phyloP scores from a whole-genome alignment of 2,329 filamentous ascomycete species.

The Chaetomium globosum region DNA sequence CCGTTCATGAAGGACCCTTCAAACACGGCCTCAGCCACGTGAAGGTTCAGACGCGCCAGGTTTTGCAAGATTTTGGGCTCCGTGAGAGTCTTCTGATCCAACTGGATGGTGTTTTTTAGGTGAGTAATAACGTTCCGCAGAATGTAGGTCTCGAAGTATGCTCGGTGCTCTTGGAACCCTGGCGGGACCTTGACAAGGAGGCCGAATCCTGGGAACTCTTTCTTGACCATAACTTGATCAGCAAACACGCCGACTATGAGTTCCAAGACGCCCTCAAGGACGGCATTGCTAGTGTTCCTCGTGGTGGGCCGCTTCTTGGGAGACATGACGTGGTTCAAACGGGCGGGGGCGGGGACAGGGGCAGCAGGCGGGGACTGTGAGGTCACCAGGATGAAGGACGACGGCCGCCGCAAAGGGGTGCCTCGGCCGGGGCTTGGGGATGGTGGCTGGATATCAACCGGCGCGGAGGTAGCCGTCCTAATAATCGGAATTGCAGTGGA shows the following conservation, averaged over 20 bases:
- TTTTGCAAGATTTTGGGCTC: conserved; percentile 88
- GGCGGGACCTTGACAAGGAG: conserved; percentile 87
- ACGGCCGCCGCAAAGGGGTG: conserved; percentile 73
- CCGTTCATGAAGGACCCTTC: conserved; percentile 97
- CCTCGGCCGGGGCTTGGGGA: conserved; percentile 52
- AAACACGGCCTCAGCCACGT: conserved; percentile 87
- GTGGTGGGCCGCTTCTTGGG: conserved; percentile 56
- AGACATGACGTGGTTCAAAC: conserved; percentile 64
- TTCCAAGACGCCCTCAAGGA: conserved; percentile 76
- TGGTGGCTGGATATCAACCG: conserved; percentile 52
- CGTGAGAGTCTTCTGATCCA: conserved; percentile 70
- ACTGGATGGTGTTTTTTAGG: conserved; percentile 68
- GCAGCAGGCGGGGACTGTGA: conserved; percentile 63
- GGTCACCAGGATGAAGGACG: conserved; percentile 88
- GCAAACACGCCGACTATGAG: conserved; percentile 78
- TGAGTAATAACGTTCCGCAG: conserved; percentile 73
- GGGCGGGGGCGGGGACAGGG: conserved; percentile 63
- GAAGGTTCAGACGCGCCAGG: conserved; percentile 74
- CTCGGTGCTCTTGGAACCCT: conserved; percentile 90
- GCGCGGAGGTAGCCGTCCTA: conserved; percentile 65
- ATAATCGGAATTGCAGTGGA: conserved; percentile 67
- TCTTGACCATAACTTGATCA: conserved; percentile 81
- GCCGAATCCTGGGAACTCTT: conserved; percentile 87
- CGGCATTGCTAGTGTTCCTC: conserved; percentile 63
- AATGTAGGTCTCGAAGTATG: conserved; percentile 91